These are phyloP conservation scores for Candida albicans DNA, from an alignment of 1,139 yeast species.

Conservation along the genomic window DNA sequence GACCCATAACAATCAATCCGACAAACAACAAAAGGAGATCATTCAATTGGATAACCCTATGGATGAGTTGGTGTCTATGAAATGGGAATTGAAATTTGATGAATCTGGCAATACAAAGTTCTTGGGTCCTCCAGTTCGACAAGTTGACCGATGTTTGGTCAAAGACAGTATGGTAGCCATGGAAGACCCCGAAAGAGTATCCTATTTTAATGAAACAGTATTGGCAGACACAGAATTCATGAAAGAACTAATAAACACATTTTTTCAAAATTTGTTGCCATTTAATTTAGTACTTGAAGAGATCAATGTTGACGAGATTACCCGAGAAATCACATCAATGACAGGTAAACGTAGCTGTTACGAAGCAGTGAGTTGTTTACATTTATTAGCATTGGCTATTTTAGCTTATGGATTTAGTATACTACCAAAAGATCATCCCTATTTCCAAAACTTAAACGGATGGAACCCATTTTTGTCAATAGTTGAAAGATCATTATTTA, in stretches of 20 bases:
- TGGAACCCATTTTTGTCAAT: background rate
- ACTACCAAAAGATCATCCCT: background rate
- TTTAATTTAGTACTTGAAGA: background rate
- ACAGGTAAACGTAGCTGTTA: no score
- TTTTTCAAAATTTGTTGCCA: no score
- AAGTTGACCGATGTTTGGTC: background rate
- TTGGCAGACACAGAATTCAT: no score
- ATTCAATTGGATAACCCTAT: background rate
- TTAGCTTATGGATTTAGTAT: background rate
- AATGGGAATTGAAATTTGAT: constrained; percentile 1
- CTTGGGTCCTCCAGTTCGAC: constrained; percentile 1
- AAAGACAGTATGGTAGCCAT: background rate
- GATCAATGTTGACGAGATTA: background rate
- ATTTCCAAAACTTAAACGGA: background rate
- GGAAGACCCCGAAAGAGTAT: no score
- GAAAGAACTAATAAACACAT: no score
- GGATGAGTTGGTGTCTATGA: background rate
- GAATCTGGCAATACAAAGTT: background rate
- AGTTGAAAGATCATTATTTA: constrained; percentile 1
- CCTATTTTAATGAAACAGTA: no score
- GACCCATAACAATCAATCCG: background rate
- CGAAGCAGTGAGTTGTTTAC: background rate
- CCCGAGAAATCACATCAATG: no score
- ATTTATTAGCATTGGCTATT: background rate
- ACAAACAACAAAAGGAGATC: background rate